A percentile compares a stretch with the other conserved stretches of the same genome.
These are phyloP conservation scores for Alloascoidea africana DNA, from an alignment of 805 yeast genomes.

Conservation along the genomic window DNA sequence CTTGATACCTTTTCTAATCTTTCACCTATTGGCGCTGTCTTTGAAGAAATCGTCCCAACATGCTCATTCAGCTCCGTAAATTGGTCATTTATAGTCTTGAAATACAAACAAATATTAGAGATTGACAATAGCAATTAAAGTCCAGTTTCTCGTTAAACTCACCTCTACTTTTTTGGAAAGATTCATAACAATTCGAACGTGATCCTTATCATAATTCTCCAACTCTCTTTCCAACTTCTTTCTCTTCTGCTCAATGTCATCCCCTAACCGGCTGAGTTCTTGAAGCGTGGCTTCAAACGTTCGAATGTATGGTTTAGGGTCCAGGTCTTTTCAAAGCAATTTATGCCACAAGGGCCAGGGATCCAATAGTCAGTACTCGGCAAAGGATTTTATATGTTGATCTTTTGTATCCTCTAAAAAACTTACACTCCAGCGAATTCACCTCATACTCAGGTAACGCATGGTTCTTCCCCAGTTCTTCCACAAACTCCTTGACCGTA, in stretches of 20 bases:
- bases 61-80: slow-evolving; percentile 35
- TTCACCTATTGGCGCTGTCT: slow-evolving; percentile 57
- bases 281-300: slow-evolving; percentile 78
- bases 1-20: slow-evolving; percentile 51
- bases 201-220: slow-evolving; percentile 44
- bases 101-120: neutral
- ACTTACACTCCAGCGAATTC: slow-evolving; percentile 25
- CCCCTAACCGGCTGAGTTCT: slow-evolving; percentile 47
- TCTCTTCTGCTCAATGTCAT: slow-evolving; percentile 37
- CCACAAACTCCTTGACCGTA: slow-evolving; percentile 68
- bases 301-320: slow-evolving; percentile 89
- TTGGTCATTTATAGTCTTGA: slow-evolving; percentile 20
- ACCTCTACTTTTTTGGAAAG: slow-evolving; percentile 31
- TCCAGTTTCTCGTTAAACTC: neutral
- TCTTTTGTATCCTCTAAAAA: slow-evolving; percentile 6
- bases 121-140: neutral
- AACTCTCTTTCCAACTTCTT: slow-evolving; percentile 40
- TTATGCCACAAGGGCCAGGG: too few relatives aligned
- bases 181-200: slow-evolving; percentile 48
- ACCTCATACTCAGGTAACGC: slow-evolving; percentile 33
- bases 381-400: neutral
- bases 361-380: too few relatives aligned
- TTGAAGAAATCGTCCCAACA: slow-evolving; percentile 40
- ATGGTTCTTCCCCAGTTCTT: slow-evolving; percentile 60
- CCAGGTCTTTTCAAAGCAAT: slow-evolving; percentile 25